Base-by-base conservation (phyloP, 768 basidiomycete genomes). In the Hortiboletus campestris region DNA sequence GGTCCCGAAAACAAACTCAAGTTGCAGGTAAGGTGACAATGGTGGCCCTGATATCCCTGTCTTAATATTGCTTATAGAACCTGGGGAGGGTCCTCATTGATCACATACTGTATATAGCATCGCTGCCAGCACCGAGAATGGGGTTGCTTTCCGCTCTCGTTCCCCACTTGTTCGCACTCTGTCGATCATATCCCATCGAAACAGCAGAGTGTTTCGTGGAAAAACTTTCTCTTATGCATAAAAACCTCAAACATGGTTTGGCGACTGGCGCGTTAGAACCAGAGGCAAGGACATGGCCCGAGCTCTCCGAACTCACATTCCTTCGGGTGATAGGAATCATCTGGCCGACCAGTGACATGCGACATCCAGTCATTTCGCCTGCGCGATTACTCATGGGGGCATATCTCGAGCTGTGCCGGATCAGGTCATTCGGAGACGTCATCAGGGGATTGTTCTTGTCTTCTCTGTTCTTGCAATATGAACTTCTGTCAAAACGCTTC, bases 321-420 rank as follows among this genome's bases (percentile, higher is more conserved):
- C 76, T 98, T 31, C 85, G 94, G 22, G 70, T 94, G 38, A 81
- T 92, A 48, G 94, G 94, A 4, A 74, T 78, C 14, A 75, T 90
- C 35, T 99, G 95, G 95, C 89, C 94, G 4, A 94, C 94, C 3
- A 96, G 93, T 68, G 97, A 99, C 72, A 81, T 96, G 73, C 88
- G 86, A 49, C 95, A 99, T 71, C 83, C 86, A 0, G 94, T 98
- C 44, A 76, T 93, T 19, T 89, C 91, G 0, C 92, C 94, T 0
- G 82, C 94, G 0, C 83, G 93, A 47, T 74, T 98, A 17, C 80
- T 98, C 51, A 90, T 97, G 77, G 92, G 90, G 1, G 87, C 93
- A 44, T 98, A 98, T 68, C 86, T 99, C 17, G 87, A 87, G 9
- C 78, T 99, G 29, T 82, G 85, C 51, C 85, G 94, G 5, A 80